These are phyloP conservation scores for Arxiozyma slooffiae DNA, from an alignment of 1,139 yeast genomes.

Conservation along the genomic window DNA sequence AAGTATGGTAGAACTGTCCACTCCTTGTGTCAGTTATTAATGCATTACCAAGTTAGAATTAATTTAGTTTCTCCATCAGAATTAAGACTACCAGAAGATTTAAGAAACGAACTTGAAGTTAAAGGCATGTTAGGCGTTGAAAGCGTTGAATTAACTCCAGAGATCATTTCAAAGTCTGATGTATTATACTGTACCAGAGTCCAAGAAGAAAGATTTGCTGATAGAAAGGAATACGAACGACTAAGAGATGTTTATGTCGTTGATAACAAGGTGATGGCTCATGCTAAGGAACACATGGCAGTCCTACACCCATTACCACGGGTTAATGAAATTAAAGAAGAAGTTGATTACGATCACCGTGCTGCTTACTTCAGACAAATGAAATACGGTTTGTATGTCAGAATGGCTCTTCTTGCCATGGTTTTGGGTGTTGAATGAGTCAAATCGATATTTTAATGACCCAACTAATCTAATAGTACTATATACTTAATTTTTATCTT, in stretches of 20 bases:
- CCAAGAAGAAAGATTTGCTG: conserved; percentile 89
- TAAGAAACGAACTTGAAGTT: conserved; percentile 54
- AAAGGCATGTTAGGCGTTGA: conserved; percentile 65
- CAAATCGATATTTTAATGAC: neutral
- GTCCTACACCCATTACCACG: conserved; percentile 99
- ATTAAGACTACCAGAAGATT: conserved; percentile 66
- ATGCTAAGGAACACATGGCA: conserved; percentile 97
- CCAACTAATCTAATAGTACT: neutral
- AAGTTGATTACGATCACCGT: conserved; percentile 97
- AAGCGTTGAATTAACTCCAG: conserved; percentile 68
- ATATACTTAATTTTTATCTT: no score
- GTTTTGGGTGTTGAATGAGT: conserved; percentile 73
- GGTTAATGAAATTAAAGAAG: conserved; percentile 90
- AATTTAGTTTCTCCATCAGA: conserved; percentile 89
- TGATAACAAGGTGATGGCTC: conserved; percentile 80
- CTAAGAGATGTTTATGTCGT: conserved; percentile 87
- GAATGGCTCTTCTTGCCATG: conserved; percentile 98
- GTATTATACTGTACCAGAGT: conserved; percentile 96
- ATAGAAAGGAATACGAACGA: conserved; percentile 67
- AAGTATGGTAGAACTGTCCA: conserved; percentile 98
- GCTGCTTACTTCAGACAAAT: conserved; percentile 99
- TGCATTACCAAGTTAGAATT: conserved; percentile 85
- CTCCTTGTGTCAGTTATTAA: conserved; percentile 82
- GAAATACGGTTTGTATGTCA: conserved; percentile 94
- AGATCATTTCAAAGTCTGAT: conserved; percentile 79